Evolutionary conservation across 495 filamentous ascomycete genomes (phyloP).

Genomic region (Podospora conica): DNA sequence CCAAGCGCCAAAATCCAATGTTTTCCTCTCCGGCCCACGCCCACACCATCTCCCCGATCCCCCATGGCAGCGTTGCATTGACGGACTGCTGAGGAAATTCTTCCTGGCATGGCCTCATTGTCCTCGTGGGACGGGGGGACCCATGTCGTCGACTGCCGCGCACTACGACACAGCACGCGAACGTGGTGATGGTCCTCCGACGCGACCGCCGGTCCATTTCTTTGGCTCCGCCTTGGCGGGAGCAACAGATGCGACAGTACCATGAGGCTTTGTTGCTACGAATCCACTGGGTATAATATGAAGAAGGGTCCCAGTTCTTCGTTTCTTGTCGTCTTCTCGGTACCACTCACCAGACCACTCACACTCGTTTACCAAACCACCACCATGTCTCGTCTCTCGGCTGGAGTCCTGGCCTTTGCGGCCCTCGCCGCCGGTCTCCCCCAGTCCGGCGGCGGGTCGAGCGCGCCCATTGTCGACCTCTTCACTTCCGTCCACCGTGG

Average conservation of each 20-base stretch:
- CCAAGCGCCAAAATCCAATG: not conserved
- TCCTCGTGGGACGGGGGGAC: not conserved
- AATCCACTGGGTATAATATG: not conserved
- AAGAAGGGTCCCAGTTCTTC: not conserved
- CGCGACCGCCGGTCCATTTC: not conserved
- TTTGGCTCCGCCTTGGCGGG: not conserved
- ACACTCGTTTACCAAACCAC: not conserved
- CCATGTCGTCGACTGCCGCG: not conserved
- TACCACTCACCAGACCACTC: not conserved
- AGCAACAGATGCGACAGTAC: not conserved
- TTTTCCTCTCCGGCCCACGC: not conserved
- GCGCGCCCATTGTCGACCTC: not conserved
- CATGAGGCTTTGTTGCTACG: not conserved
- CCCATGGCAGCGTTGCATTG: not conserved
- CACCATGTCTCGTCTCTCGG: not conserved
- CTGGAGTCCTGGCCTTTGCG: not conserved
- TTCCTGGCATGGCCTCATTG: not conserved
- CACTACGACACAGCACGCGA: too few species aligned
- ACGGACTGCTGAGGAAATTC: not conserved
- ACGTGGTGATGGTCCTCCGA: not conserved
- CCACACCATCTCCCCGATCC: too few species aligned
- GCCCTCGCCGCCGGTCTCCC: not conserved
- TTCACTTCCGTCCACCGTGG: constrained; percentile 1
- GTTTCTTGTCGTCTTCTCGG: not conserved
- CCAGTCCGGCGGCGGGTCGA: not conserved